These are phyloP conservation scores for Cenchrus fungigraminus DNA, from an alignment of 176 grass and related monocot species.

Conservation along the genomic window DNA sequence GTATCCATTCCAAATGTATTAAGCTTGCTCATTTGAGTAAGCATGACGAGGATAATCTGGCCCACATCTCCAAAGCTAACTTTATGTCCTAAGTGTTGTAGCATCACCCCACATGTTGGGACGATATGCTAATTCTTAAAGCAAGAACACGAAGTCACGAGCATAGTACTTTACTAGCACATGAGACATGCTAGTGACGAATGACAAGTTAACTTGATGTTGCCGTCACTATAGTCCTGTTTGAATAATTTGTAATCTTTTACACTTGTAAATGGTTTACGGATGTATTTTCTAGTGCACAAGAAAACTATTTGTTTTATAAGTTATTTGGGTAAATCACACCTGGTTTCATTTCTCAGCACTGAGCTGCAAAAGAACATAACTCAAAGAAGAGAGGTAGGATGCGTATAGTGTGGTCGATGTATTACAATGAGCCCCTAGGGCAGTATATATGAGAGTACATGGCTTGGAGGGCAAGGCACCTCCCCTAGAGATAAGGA, in stretches of 20 bases:
- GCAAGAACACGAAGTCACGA: neutral
- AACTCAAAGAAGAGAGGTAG: too few relatives aligned
- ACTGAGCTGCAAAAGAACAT: neutral
- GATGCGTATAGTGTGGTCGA: too few relatives aligned
- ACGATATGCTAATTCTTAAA: neutral
- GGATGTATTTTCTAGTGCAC: neutral
- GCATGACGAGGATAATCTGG: conserved; percentile 30
- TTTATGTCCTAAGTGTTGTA: neutral
- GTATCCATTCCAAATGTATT: neutral
- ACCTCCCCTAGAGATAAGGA: too few relatives aligned
- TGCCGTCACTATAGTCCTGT: neutral
- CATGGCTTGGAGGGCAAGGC: too few relatives aligned
- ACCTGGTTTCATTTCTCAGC: neutral
- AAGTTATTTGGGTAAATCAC: neutral
- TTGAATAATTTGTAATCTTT: neutral
- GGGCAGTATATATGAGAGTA: too few relatives aligned
- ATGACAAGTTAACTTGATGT: neutral
- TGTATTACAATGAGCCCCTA: too few relatives aligned
- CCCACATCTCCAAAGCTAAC: neutral
- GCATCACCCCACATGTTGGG: neutral
- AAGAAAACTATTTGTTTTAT: neutral
- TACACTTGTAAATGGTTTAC: neutral
- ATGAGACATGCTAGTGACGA: neutral
- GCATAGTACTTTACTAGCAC: neutral
- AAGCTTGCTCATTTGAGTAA: conserved; percentile 1